These are phyloP conservation scores for Durusdinium trenchii DNA, from an alignment of 73 alveolate genomes.

Conservation along the genomic window DNA sequence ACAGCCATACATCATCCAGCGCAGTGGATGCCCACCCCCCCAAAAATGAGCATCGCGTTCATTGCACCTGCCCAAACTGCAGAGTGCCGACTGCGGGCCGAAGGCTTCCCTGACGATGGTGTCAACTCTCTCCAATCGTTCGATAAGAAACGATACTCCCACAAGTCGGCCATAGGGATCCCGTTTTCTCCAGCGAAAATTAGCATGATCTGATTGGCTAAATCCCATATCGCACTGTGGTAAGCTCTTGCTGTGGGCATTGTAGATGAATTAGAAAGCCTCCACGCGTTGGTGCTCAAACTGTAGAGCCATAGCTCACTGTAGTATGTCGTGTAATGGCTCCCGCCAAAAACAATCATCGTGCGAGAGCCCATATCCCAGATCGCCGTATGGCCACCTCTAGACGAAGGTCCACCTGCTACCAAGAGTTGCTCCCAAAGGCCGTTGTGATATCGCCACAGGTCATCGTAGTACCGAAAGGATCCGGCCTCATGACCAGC, in stretches of 20 bases:
- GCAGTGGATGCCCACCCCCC: background rate
- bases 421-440: too few species aligned
- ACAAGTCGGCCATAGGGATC: background rate
- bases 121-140: background rate
- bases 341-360: too few species aligned
- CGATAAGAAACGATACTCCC: background rate
- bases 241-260: constrained; percentile 10
- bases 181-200: constrained; percentile 13
- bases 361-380: too few species aligned
- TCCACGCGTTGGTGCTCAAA: background rate
- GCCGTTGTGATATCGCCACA: too few species aligned
- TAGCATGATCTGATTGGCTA: background rate
- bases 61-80: constrained; percentile 1
- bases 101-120: background rate
- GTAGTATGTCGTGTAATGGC: background rate
- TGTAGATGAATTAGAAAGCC: background rate
- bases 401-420: too few species aligned
- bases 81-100: constrained; percentile 13
- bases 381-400: too few species aligned
- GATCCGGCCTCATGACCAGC: too few species aligned
- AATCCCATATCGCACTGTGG: constrained; percentile 5
- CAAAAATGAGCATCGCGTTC: background rate
- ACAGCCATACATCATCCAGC: background rate
- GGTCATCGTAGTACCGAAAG: too few species aligned
- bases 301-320: constrained; percentile 18